phyloP scores from a whole-genome alignment of 78 protist species.

The Speleostelium caveatum region DNA sequence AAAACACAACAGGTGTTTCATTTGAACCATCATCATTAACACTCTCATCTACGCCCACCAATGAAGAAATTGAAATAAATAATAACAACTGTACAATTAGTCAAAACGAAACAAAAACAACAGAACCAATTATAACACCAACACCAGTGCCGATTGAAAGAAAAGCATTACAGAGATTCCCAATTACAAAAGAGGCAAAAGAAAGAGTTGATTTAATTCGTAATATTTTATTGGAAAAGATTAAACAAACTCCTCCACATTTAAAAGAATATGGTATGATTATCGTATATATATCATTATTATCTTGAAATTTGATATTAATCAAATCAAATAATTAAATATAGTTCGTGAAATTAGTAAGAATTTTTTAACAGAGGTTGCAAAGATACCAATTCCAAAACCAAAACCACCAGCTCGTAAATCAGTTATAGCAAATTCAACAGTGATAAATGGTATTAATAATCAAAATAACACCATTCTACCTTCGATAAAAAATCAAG shows the following conservation, averaged over 20 bases:
- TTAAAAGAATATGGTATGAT: constrained; percentile 13
- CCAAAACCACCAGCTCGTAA: background rate
- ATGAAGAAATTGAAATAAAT: no score
- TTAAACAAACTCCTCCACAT: constrained; percentile 15
- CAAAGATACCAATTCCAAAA: constrained; percentile 14
- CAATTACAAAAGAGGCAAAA: constrained; percentile 5
- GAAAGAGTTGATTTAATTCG: constrained; percentile 4
- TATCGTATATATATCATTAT: background rate
- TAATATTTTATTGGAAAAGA: constrained; percentile 5
- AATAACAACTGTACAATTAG: background rate
- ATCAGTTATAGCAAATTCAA: background rate
- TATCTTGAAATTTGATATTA: no score
- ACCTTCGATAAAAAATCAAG: constrained; percentile 5
- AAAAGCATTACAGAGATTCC: constrained; percentile 1
- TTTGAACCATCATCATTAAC: background rate
- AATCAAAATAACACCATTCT: background rate
- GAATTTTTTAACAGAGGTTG: constrained; percentile 8
- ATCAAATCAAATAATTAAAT: no score
- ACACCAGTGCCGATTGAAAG: constrained; percentile 33
- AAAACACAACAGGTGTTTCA: background rate
- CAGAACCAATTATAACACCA: background rate
- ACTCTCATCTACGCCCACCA: background rate
- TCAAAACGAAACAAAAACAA: background rate
- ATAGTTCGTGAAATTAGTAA: constrained; percentile 24
- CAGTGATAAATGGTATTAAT: background rate